phyloP scores from a whole-genome alignment of 495 filamentous ascomycete species.

The Elasticomyces elasticus region DNA sequence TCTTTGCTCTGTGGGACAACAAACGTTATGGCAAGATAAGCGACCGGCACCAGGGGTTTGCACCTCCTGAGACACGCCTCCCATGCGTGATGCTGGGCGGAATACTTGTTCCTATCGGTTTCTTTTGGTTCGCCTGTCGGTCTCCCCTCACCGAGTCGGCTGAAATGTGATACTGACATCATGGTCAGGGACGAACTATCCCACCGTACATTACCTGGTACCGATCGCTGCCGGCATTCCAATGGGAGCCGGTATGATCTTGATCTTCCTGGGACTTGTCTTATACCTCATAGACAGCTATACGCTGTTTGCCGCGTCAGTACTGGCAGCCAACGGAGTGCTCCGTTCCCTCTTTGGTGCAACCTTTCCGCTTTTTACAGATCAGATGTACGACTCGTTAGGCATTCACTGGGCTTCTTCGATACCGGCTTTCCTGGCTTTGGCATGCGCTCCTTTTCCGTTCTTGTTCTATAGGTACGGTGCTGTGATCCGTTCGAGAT shows the following conservation, averaged over 20 bases:
- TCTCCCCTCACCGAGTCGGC: too few species aligned
- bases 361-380: slow-evolving; percentile 76
- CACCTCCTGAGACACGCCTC: slow-evolving; percentile 38
- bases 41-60: slow-evolving; percentile 31
- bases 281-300: too few species aligned
- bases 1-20: too few species aligned
- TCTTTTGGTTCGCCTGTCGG: too few species aligned
- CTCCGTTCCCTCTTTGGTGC: slow-evolving; percentile 62
- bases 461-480: slow-evolving; percentile 76
- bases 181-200: slow-evolving; percentile 61
- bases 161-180: too few species aligned
- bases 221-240: slow-evolving; percentile 54
- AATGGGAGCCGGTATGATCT: slow-evolving; percentile 65
- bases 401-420: slow-evolving; percentile 77
- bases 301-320: slow-evolving; percentile 71
- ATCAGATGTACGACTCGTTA: slow-evolving; percentile 54
- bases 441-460: slow-evolving; percentile 68
- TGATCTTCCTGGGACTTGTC: slow-evolving; percentile 69
- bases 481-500: slow-evolving; percentile 49
- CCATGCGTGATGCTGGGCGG: slow-evolving; percentile 34
- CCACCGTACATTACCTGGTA: slow-evolving; percentile 58
- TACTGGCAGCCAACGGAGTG: slow-evolving; percentile 70
- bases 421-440: slow-evolving; percentile 63
- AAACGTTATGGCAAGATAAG: slow-evolving; percentile 24
- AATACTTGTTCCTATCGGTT: slow-evolving; percentile 36